These are phyloP conservation scores for Prunus campanulata DNA, from an alignment of 306 rosid genomes.

Conservation along the genomic window DNA sequence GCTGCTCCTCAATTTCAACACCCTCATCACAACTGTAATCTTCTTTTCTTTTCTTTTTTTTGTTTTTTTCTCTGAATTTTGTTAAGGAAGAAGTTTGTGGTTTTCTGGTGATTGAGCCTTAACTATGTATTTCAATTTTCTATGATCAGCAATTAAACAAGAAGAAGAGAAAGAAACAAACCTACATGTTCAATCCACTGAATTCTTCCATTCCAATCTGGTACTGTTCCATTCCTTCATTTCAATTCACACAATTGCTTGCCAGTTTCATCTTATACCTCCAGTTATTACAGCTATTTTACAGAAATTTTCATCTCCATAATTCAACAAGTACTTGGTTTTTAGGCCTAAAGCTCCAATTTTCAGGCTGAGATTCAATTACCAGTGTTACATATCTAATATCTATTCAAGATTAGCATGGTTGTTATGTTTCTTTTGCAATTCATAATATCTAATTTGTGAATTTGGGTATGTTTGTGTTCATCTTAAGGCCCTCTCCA, in stretches of 20 bases:
- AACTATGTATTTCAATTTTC: background rate
- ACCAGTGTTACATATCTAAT: background rate
- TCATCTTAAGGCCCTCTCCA: constrained; percentile 42
- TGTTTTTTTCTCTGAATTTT: background rate
- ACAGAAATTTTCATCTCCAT: too few relatives aligned
- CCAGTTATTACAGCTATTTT: background rate
- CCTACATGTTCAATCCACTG: constrained; percentile 10
- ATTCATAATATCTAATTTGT: background rate
- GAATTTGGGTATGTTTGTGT: constrained; percentile 16
- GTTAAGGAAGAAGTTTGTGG: background rate
- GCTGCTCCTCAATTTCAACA: constrained; percentile 22
- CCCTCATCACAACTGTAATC: background rate
- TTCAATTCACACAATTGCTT: background rate
- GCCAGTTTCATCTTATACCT: background rate
- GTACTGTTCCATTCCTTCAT: background rate
- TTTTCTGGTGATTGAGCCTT: background rate
- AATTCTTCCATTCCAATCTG: constrained; percentile 13
- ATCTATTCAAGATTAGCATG: background rate
- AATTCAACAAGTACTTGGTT: background rate
- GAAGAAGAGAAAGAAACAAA: constrained; percentile 12
- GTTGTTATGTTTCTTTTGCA: background rate
- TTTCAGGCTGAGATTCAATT: background rate
- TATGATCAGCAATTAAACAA: constrained; percentile 11
- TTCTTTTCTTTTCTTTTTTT: background rate
- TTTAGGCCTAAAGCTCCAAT: constrained; percentile 2